Evolutionary conservation across 164 flowering plant genomes (phyloP).

Genomic region (Umbellularia californica): DNA sequence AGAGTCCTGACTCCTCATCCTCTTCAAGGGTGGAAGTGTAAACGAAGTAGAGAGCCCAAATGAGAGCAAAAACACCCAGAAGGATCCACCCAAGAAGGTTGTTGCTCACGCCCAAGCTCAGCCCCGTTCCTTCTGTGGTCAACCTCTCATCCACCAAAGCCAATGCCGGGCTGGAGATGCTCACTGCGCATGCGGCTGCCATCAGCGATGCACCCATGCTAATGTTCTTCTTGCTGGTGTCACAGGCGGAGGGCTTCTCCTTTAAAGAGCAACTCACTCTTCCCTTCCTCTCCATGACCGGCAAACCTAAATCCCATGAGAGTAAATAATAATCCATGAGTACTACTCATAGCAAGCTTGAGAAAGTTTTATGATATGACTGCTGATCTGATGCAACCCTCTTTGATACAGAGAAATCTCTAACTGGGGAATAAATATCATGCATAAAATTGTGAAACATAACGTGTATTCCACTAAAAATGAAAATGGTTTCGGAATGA

Average conservation of each 20-base stretch:
- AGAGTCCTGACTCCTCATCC: constrained; percentile 96
- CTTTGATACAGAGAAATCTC: neutral
- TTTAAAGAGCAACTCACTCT: constrained; percentile 43
- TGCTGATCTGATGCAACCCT: neutral
- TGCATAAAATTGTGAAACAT: neutral
- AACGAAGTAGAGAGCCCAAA: constrained; percentile 66
- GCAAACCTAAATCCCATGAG: constrained; percentile 34
- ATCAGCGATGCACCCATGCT: constrained; percentile 38
- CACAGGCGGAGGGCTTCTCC: constrained; percentile 18
- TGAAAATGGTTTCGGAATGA: too few species aligned
- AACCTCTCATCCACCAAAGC: constrained; percentile 90
- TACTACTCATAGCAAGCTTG: neutral
- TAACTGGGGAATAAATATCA: too few species aligned
- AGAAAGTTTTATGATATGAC: too few species aligned
- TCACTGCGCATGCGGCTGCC: constrained; percentile 42
- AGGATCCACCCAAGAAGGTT: constrained; percentile 92
- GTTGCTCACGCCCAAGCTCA: constrained; percentile 86
- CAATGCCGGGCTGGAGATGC: constrained; percentile 48
- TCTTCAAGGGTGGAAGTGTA: constrained; percentile 80
- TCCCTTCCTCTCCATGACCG: constrained; percentile 36
- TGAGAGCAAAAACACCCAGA: constrained; percentile 80
- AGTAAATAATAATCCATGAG: neutral
- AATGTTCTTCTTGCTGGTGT: constrained; percentile 11
- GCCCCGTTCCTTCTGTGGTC: constrained; percentile 96
- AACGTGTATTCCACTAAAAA: neutral